Evolutionary conservation across 768 basidiomycete genomes (phyloP), one percentile per base, ranked within the genome.

Genomic region (Boletus vermiculosoides): DNA sequence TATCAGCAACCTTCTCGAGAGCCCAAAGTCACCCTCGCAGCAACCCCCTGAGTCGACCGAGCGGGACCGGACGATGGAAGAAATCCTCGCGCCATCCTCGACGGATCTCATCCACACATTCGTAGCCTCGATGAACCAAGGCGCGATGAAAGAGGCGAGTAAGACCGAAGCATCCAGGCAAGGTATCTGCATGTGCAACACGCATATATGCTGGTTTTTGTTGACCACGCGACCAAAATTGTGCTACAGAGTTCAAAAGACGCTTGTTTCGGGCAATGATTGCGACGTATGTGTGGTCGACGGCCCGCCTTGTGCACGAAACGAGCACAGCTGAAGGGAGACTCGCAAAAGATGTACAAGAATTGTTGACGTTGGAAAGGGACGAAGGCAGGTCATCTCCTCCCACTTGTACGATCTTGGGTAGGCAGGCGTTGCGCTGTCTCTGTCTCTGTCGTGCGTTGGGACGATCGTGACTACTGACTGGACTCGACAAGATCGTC

Each of bases 321-420:
- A 50, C 55, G 30, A 40, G 57, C 37, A 12, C 33, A 0, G 59
- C 59, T 2, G 62, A 68, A n/a, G 52, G 39, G 0, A 36, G 25
- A n/a, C 54, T 73, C 4, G 46, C 39, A 16, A 33, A 34, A 12
- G 66, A 48, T 0, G 55, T 71, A 42, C 55, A 64, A n/a, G 61
- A 2, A 0, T 13, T 74, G 52, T 16, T 69, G 33, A 34, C 51
- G 37, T 59, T 56, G 4, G 63, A 65, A 40, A 56, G 57, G 50
- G 71, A 73, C 47, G 70, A 73, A 73, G 71, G 71, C 73, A 74
- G 63, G 73, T 73, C 57, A 40, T 71, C 71, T 64, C 58, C 36
- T 37, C 51, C 52, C 20, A 30, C 53, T 46, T 37, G 13, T 36
- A 59, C 62, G 31, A 36, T 63, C 20, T 36, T 65, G 25, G 72